phyloP scores from a whole-genome alignment of 768 basidiomycete genomes.

The Termitomyces sp. region DNA sequence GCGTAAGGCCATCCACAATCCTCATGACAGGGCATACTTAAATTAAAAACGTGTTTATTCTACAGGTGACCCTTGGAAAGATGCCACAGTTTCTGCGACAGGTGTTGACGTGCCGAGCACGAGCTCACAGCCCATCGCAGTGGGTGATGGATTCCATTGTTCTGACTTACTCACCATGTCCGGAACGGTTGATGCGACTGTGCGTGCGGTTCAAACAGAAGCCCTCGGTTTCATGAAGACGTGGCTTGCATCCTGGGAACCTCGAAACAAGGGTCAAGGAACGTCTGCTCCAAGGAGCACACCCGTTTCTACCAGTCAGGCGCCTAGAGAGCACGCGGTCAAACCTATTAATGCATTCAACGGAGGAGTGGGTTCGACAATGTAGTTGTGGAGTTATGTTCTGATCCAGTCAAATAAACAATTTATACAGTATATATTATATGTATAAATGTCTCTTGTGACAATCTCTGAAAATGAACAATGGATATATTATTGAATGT shows the following conservation, averaged over 20 bases:
- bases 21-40: background rate
- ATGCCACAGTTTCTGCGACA: conserved; percentile 59
- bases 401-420: background rate
- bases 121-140: conserved; percentile 45
- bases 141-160: conserved; percentile 63
- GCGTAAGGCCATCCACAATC: conserved; percentile 35
- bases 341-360: background rate
- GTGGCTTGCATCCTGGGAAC: conserved; percentile 40
- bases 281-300: background rate
- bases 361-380: background rate
- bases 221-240: conserved; percentile 47
- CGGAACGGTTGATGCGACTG: conserved; percentile 42
- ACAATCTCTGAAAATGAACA: too few species aligned
- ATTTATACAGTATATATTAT: background rate
- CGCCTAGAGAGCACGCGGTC: background rate
- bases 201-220: conserved; percentile 46
- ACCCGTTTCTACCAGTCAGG: background rate
- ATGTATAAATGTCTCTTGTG: too few species aligned
- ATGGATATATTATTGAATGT: too few species aligned
- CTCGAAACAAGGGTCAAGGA: background rate
- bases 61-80: conserved; percentile 68
- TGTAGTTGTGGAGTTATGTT: too few species aligned
- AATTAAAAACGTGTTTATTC: background rate
- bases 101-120: conserved; percentile 41
- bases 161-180: conserved; percentile 45